Evolutionary conservation across 116 monocot species (phyloP).

Genomic region (Posidonia oceanica): DNA sequence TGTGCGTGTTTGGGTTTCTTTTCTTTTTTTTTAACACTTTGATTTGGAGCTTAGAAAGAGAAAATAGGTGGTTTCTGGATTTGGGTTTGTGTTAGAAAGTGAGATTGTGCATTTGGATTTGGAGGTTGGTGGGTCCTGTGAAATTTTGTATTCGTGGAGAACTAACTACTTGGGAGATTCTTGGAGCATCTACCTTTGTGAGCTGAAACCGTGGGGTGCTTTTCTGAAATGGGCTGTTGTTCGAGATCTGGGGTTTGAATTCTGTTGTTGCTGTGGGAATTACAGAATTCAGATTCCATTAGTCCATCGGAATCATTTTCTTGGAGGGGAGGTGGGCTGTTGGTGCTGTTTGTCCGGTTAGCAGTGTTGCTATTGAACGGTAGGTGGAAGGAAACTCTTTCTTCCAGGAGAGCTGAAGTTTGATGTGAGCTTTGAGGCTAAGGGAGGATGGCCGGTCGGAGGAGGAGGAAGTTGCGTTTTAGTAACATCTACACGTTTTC

Average conservation of each 20-base stretch:
- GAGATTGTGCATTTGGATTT: background rate
- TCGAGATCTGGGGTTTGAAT: too few species aligned
- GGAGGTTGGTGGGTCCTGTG: background rate
- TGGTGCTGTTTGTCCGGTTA: background rate
- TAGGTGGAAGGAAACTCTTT: background rate
- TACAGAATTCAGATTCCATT: too few species aligned
- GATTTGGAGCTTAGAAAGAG: background rate
- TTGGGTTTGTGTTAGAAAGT: constrained; percentile 2
- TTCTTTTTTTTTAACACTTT: background rate
- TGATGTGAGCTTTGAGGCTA: background rate
- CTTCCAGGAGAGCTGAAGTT: background rate
- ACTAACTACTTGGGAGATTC: too few species aligned
- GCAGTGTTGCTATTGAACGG: too few species aligned
- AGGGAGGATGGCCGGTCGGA: constrained; percentile 17
- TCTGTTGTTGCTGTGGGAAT: too few species aligned
- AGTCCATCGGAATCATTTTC: too few species aligned
- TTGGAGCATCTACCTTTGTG: too few species aligned
- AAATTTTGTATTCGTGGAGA: background rate
- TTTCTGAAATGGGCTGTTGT: too few species aligned
- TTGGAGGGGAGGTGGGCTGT: too few species aligned
- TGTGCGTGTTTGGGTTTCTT: background rate
- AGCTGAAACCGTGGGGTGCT: too few species aligned
- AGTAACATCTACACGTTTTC: constrained; percentile 55
- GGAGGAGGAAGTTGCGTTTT: constrained; percentile 34
- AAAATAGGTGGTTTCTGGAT: background rate